Evolutionary conservation across 2,329 filamentous ascomycete genomes (phyloP), one percentile per base, ranked within the genome.

Genomic region (Beauveria caledonica): DNA sequence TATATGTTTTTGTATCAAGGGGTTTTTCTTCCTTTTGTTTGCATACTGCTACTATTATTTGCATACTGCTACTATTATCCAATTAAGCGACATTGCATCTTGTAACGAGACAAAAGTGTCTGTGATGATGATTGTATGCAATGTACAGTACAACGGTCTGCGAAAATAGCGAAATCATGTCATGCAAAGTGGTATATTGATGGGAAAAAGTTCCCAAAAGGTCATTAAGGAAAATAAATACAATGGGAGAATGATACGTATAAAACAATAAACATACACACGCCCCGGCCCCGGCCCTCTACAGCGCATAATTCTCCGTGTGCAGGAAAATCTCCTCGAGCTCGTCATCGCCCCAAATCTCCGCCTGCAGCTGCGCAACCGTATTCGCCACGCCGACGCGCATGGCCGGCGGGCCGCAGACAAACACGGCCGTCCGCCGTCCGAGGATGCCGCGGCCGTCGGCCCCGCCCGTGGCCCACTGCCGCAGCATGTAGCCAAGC

Each of bases 221-320:
- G 4, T 13, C 29, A 13, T 36, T 4, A 2, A 36, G 33, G 11
- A 2, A 13, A 36, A 36, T 36, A 36, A 36, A 36, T 36, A 36
- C 33, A 36, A 5, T 36, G 11, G 1, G 13, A 5, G 8, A 36
- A 36, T 36, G 5, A 36, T 36, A 36, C 11, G 33, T 36, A 36
- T 36, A 1, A 13, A 36, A 36, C 33, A 13, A 13, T 13, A 13
- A 33, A 13, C 1, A 33, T 33, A 1, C n/a, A 33, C 29, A 33
- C 11, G 4, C 29, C 1, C 5, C 27, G 27, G 1, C 11, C 33
- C 33, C 5, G 25, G 1, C 29, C 4, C 29, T 52, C 80, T 73
- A 96, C 63, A 96, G 79, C 56, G 92, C 90, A 76, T 96, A 97
- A 72, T 97, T 97, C 79, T 97, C 93, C 3, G 92, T 90, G 77